Percentiles rank a stretch among this genome's conserved stretches.
Conservation (phyloP, 805 yeast species). For the Ogataea pini region DNA sequence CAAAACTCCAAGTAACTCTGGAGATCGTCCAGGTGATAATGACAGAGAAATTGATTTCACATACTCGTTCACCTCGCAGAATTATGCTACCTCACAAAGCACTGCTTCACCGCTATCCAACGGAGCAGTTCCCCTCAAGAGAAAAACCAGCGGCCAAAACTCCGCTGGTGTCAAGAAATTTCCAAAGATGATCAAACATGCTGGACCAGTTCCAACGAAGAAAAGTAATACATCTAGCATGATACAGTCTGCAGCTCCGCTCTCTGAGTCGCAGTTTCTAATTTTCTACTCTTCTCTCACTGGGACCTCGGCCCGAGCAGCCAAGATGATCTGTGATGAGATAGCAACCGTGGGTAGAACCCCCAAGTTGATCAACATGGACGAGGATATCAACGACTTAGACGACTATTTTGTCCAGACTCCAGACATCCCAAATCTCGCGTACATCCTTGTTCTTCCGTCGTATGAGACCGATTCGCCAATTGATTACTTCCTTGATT, state of each 20-base stretch:
- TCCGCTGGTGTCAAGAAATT: slow-evolving; percentile 37
- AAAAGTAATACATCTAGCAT: slow-evolving; percentile 26
- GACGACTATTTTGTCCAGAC: slow-evolving; percentile 76
- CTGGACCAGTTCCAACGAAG: slow-evolving; percentile 18
- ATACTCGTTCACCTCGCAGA: slow-evolving; percentile 4
- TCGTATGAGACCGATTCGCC: slow-evolving; percentile 94
- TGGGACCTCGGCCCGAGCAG: slow-evolving; percentile 76
- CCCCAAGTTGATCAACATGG: slow-evolving; percentile 66
- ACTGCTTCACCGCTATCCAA: neutral
- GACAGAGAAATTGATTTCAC: slow-evolving; percentile 16
- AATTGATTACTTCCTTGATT: slow-evolving; percentile 80
- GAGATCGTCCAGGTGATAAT: slow-evolving; percentile 3
- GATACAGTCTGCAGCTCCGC: neutral
- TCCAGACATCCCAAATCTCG: slow-evolving; percentile 49
- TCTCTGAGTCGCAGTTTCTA: slow-evolving; percentile 54
- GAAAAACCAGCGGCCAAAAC: neutral
- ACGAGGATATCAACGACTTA: slow-evolving; percentile 77
- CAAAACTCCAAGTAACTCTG: neutral
- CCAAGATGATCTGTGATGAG: slow-evolving; percentile 48
- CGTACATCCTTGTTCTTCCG: slow-evolving; percentile 78
- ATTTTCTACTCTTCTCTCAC: slow-evolving; percentile 85
- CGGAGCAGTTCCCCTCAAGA: slow-evolving; percentile 11
- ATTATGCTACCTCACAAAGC: no score
- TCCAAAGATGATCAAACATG: slow-evolving; percentile 36
- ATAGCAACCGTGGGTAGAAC: slow-evolving; percentile 35